A percentile compares a stretch with the other conserved stretches of the same genome.
phyloP scores from a whole-genome alignment of 768 basidiomycete species.

The Cyclocybe aegerita region DNA sequence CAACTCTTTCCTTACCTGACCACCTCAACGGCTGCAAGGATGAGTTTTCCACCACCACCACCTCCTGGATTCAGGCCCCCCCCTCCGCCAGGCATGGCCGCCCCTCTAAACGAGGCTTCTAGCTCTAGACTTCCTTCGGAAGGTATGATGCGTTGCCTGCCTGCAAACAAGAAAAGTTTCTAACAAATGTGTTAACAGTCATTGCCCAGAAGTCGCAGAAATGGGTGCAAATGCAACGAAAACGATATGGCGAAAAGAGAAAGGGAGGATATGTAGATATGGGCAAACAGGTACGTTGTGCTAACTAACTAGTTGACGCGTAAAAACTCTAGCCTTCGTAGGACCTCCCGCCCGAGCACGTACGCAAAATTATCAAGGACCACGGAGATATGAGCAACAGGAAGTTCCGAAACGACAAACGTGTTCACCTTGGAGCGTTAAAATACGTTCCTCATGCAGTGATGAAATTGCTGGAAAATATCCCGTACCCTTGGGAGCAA shows the following conservation, averaged over 20 bases:
- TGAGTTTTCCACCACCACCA: conserved; percentile 61
- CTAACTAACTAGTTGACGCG: conserved; percentile 4
- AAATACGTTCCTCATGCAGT: conserved; percentile 99
- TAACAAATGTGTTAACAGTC: conserved; percentile 34
- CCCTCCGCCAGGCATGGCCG: conserved; percentile 55
- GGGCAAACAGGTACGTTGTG: conserved; percentile 80
- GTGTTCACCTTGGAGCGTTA: conserved; percentile 96
- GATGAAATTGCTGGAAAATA: conserved; percentile 98
- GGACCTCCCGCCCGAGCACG: conserved; percentile 96
- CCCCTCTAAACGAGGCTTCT: conserved; percentile 33
- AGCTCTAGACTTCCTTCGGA: conserved; percentile 46
- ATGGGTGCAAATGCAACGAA: conserved; percentile 93
- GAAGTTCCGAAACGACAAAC: conserved; percentile 99
- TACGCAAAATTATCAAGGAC: conserved; percentile 99
- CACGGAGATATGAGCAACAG: conserved; percentile 99
- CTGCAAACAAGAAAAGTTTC: not conserved
- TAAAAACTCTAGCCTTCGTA: conserved; percentile 31
- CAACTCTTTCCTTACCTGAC: conserved; percentile 40
- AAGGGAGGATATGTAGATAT: conserved; percentile 89
- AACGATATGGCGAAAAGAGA: conserved; percentile 88
- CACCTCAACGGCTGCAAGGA: conserved; percentile 36
- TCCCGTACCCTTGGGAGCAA: conserved; percentile 98
- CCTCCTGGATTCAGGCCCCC: conserved; percentile 52
- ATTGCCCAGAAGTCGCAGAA: conserved; percentile 93
- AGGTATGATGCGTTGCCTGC: conserved; percentile 29